Percentiles rank a stretch among this genome's conserved stretches.
phyloP scores from a whole-genome alignment of 768 basidiomycete species.

The Tricholoma saponaceum region DNA sequence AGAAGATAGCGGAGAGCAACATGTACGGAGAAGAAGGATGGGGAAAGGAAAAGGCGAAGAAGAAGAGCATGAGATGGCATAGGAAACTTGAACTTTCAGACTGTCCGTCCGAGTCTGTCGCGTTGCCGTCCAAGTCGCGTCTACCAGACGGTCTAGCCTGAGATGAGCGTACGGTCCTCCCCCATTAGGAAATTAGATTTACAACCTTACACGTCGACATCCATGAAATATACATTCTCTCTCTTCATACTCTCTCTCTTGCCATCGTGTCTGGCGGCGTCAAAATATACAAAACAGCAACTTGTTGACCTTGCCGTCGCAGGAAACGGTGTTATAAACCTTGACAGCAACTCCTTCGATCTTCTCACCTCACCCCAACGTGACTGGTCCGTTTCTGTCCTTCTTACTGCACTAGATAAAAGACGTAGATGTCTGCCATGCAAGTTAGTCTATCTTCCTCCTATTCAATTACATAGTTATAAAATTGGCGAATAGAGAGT shows the following conservation, averaged over 20 bases:
- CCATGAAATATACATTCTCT: conserved; percentile 20
- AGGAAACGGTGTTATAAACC: conserved; percentile 77
- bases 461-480: background rate
- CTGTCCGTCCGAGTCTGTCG: too few relatives aligned
- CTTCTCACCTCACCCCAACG: conserved; percentile 71
- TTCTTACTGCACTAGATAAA: conserved; percentile 83
- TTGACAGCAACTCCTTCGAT: conserved; percentile 74
- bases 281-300: conserved; percentile 41
- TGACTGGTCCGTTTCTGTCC: conserved; percentile 83
- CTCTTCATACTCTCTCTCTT: conserved; percentile 26
- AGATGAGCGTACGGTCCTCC: too few relatives aligned
- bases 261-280: conserved; percentile 28
- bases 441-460: conserved; percentile 52
- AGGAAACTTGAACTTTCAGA: background rate
- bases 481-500: conserved; percentile 51
- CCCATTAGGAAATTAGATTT: conserved; percentile 14
- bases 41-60: conserved; percentile 87
- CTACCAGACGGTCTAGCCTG: background rate
- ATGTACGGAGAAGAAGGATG: conserved; percentile 90
- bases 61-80: conserved; percentile 81
- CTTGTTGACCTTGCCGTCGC: conserved; percentile 66
- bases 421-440: conserved; percentile 88
- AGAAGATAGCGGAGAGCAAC: conserved; percentile 87
- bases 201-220: conserved; percentile 24
- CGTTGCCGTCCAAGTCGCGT: background rate